Evolutionary conservation across 1,284 basidiomycete genomes (phyloP).

Genomic region (Kalmanozyma brasiliensis): DNA sequence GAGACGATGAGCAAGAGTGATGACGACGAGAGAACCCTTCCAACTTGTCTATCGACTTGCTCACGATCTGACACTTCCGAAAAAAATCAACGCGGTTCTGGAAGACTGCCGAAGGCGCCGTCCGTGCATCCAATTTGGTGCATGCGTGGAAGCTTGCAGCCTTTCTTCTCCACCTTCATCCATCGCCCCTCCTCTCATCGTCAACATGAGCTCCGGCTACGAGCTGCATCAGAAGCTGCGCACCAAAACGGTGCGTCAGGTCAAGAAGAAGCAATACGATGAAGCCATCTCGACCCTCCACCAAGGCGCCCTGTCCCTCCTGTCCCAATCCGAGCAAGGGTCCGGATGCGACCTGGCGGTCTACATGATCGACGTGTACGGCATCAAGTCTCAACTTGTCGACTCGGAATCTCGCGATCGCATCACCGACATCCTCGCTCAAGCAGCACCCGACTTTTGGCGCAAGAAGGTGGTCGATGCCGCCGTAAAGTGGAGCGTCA

Average conservation of each 20-base stretch:
- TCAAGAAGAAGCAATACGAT: slow-evolving; percentile 65
- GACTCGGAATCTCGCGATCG: slow-evolving; percentile 49
- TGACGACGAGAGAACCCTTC: background rate
- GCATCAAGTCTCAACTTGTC: slow-evolving; percentile 36
- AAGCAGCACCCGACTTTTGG: slow-evolving; percentile 62
- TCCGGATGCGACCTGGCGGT: slow-evolving; percentile 65
- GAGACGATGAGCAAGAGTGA: too few relatives aligned
- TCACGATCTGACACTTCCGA: background rate
- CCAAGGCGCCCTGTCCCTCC: slow-evolving; percentile 53
- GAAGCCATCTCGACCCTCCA: slow-evolving; percentile 60
- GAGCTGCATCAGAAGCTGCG: slow-evolving; percentile 67
- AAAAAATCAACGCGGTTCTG: slow-evolving; percentile 4
- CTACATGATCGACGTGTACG: slow-evolving; percentile 65
- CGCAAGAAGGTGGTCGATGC: slow-evolving; percentile 63
- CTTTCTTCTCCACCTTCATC: background rate
- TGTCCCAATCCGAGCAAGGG: slow-evolving; percentile 62
- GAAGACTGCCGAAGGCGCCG: slow-evolving; percentile 23
- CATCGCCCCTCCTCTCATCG: background rate
- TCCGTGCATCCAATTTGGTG: too few relatives aligned
- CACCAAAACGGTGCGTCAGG: slow-evolving; percentile 64
- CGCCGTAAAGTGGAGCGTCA: slow-evolving; percentile 61
- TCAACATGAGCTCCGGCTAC: slow-evolving; percentile 54
- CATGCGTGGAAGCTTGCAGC: too few relatives aligned
- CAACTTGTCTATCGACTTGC: background rate
- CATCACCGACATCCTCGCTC: slow-evolving; percentile 47